Conservation (phyloP, 2,329 filamentous ascomycete genomes). For the Arachnopeziza araneosa region DNA sequence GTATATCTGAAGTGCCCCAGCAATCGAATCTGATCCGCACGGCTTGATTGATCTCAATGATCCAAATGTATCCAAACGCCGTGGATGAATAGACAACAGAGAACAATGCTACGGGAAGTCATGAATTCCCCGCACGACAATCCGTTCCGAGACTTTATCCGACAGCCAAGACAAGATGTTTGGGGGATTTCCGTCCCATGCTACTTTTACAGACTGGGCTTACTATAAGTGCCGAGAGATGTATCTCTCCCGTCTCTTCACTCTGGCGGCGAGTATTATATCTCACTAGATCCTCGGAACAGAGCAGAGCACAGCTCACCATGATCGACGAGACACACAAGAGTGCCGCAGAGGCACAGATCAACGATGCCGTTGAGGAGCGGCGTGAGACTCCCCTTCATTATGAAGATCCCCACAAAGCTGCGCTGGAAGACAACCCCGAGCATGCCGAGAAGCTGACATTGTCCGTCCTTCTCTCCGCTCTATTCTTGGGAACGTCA, state of each 20-base stretch:
- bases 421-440: slow-evolving; percentile 14
- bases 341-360: slow-evolving; percentile 1
- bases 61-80: no score
- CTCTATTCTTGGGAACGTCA: slow-evolving; percentile 16
- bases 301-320: neutral
- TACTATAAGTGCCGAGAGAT: no score
- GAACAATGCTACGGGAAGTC: neutral
- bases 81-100: no score
- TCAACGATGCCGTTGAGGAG: slow-evolving; percentile 3
- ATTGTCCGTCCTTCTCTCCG: slow-evolving; percentile 10
- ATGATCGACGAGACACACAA: slow-evolving; percentile 8
- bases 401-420: slow-evolving; percentile 14
- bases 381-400: slow-evolving; percentile 7
- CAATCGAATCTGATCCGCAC: no score
- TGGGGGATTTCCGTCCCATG: no score
- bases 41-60: no score
- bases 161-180: neutral
- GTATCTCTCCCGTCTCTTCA: no score
- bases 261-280: no score
- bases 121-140: neutral
- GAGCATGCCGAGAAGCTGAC: slow-evolving; percentile 15
- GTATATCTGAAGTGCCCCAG: neutral
- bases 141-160: neutral
- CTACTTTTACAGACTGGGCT: no score
- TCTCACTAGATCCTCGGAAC: neutral